phyloP scores from a whole-genome alignment of 208 protist genomes.

The Herpetomonas tarakana region DNA sequence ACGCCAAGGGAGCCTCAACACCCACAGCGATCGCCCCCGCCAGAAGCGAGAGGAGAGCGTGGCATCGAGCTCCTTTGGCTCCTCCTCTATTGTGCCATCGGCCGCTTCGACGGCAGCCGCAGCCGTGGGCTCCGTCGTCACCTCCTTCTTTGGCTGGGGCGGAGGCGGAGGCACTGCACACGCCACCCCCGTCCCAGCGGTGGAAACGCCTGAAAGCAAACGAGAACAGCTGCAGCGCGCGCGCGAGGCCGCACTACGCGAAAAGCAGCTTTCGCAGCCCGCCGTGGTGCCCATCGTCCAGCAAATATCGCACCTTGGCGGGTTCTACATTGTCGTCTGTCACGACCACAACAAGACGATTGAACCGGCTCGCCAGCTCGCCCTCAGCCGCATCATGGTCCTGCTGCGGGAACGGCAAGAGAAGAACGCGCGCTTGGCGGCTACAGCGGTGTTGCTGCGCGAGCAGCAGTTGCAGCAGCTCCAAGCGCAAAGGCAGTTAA shows the following conservation, averaged over 20 bases:
- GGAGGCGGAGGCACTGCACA: background rate
- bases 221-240: background rate
- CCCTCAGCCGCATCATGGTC: slow-evolving; percentile 22
- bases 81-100: background rate
- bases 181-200: too few species aligned
- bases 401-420: slow-evolving; percentile 20
- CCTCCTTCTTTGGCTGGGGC: slow-evolving; percentile 5
- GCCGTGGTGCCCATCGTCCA: slow-evolving; percentile 36
- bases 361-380: slow-evolving; percentile 18
- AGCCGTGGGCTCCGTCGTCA: slow-evolving; percentile 6
- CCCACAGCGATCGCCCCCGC: background rate
- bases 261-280: slow-evolving; percentile 8
- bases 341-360: slow-evolving; percentile 36
- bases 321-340: slow-evolving; percentile 32
- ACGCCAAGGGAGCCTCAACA: background rate
- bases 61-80: background rate
- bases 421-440: slow-evolving; percentile 7
- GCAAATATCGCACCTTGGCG: slow-evolving; percentile 32
- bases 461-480: too few species aligned
- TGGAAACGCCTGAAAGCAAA: background rate
- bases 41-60: background rate
- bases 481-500: too few species aligned
- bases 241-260: background rate
- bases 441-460: background rate
- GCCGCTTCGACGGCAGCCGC: slow-evolving; percentile 1